Evolutionary conservation across 768 basidiomycete genomes (phyloP), one percentile per base, ranked within the genome.

Genomic region (Suillus fuscotomentosus): DNA sequence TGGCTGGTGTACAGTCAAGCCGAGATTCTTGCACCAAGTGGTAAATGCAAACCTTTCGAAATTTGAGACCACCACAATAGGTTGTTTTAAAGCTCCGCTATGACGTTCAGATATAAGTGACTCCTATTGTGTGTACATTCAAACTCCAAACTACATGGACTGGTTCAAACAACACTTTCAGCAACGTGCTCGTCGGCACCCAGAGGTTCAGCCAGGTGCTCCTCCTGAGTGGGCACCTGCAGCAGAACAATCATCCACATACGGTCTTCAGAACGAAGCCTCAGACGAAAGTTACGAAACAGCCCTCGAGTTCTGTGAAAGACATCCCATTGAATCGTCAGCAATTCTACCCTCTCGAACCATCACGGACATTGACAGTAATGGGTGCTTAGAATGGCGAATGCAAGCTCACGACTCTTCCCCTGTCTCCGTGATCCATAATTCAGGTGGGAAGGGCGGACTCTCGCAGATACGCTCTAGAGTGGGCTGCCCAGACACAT

Each of bases 171-270:
- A 13, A 41, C 57, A 59, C 22, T 39, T 1, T 39, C 38, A 41
- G 15, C 39, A 2, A 15, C 56, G 17, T 27, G 4, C 39, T 22
- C 15, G 2, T 1, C 57, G 20, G 39, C 39, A 51, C 8, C 50
- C 15, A 5, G 27, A 41, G 15, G 39, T 6, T 59, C 11, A 3
- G 8, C 24, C 39, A 59, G 17, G 57, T 27, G 39, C 39, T 59
- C 86, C 84, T 6, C 88, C 88, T 5, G 75, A 73, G 43, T 89
- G 88, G 88, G 77, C 83, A 1, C 80, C 88, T 17, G 87, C 88
- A 0, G 82, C 84, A 2, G 88, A 89, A 69, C 65, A 61, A 20
- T 80, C 82, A 1, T 79, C 85, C 68, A 62, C 60, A 10, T 74
- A 72, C n/a, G 88, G 88, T 3, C 80, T 83, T 62, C 80, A 72